These are phyloP conservation scores for Elsinoe australis DNA, from an alignment of 2,329 filamentous ascomycete species.

Conservation along the genomic window DNA sequence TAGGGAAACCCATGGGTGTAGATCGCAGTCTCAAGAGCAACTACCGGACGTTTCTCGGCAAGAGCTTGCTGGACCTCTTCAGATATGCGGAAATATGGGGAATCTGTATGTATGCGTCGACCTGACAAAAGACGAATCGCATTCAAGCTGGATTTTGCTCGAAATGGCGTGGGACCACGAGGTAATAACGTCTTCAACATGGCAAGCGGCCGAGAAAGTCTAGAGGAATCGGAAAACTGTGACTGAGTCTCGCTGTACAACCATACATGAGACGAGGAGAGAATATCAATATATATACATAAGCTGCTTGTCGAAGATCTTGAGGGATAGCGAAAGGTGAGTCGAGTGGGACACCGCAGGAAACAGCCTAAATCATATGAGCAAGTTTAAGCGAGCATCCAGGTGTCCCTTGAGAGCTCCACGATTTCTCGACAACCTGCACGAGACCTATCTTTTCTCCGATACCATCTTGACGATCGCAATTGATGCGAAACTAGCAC, in stretches of 20 bases:
- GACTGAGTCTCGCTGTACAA: too few relatives aligned
- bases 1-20: slow-evolving; percentile 83
- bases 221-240: too few relatives aligned
- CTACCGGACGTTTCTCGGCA: slow-evolving; percentile 66
- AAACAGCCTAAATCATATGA: not conserved
- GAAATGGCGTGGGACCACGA: too few relatives aligned
- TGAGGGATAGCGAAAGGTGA: too few relatives aligned
- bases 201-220: too few relatives aligned
- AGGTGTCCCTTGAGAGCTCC: slow-evolving; percentile 12
- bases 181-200: too few relatives aligned
- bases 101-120: slow-evolving; percentile 26
- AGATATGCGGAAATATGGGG: slow-evolving; percentile 60
- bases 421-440: not conserved
- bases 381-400: slow-evolving; percentile 12
- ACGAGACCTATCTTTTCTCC: not conserved
- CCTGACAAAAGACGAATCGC: not conserved
- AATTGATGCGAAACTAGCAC: slow-evolving; percentile 21
- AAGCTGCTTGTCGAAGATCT: too few relatives aligned
- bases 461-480: not conserved
- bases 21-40: slow-evolving; percentile 91
- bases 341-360: slow-evolving; percentile 20
- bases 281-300: too few relatives aligned
- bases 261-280: too few relatives aligned
- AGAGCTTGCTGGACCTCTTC: slow-evolving; percentile 77
- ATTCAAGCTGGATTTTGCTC: not conserved